Evolutionary conservation across 495 filamentous ascomycete genomes (phyloP).

Genomic region (Talaromyces borbonicus): DNA sequence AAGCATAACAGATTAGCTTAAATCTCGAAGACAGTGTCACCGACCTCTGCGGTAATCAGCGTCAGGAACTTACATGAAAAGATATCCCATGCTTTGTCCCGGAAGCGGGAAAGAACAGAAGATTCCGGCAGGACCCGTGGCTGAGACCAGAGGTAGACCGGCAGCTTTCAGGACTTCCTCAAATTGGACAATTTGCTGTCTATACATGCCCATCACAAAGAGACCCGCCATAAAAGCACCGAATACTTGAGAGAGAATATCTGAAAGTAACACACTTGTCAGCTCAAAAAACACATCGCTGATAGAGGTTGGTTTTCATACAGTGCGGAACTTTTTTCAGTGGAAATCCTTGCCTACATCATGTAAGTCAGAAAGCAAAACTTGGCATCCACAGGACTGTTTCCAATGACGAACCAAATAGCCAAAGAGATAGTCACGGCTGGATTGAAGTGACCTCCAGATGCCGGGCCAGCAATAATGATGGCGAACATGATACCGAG

Average conservation of each 20-base stretch:
- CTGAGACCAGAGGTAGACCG: constrained; percentile 26
- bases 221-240: constrained; percentile 42
- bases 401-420: constrained; percentile 19
- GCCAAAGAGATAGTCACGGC: constrained; percentile 41
- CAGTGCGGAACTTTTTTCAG: constrained; percentile 39
- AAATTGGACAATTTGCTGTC: constrained; percentile 32
- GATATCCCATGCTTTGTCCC: constrained; percentile 35
- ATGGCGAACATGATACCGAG: constrained; percentile 47
- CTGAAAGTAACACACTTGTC: not conserved
- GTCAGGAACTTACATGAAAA: constrained; percentile 30
- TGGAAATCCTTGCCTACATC: constrained; percentile 36
- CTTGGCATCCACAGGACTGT: not conserved
- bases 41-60: not conserved
- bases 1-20: not conserved
- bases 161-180: constrained; percentile 17
- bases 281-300: constrained; percentile 24
- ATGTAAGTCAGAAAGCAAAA: not conserved
- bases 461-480: constrained; percentile 40
- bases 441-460: constrained; percentile 45
- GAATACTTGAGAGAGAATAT: constrained; percentile 43
- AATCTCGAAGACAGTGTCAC: not conserved
- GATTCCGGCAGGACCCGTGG: constrained; percentile 37
- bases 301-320: not conserved
- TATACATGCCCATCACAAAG: constrained; percentile 40
- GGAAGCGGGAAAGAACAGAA: constrained; percentile 34